Percentiles rank a stretch among this genome's conserved stretches.
Conservation (phyloP, 164 flowering plant species). For the Hamamelis virginiana region DNA sequence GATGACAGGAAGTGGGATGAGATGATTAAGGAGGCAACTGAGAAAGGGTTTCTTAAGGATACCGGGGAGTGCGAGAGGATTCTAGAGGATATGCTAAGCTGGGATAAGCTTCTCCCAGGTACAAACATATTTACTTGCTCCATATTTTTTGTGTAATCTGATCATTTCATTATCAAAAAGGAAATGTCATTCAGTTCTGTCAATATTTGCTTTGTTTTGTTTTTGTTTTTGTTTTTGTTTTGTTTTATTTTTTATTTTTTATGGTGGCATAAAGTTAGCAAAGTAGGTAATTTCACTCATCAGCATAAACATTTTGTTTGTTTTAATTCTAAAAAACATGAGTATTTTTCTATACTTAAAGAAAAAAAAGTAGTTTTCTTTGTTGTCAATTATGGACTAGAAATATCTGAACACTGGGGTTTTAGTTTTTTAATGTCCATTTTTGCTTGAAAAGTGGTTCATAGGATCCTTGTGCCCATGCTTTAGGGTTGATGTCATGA, state of each 20-base stretch:
- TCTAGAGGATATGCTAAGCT: slow-evolving; percentile 81
- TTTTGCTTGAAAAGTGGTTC: not conserved
- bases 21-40: slow-evolving; percentile 62
- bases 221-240: too few species aligned
- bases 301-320: not conserved
- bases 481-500: not conserved
- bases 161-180: not conserved
- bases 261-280: too few species aligned
- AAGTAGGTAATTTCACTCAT: too few species aligned
- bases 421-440: not conserved
- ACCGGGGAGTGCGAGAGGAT: slow-evolving; percentile 71
- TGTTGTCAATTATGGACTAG: not conserved
- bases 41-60: slow-evolving; percentile 62
- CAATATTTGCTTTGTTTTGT: too few species aligned
- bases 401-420: not conserved
- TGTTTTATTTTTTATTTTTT: too few species aligned
- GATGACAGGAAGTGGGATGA: slow-evolving; percentile 76
- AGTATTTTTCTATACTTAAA: not conserved
- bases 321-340: not conserved
- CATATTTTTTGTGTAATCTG: not conserved
- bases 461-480: not conserved
- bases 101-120: slow-evolving; percentile 99
- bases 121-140: slow-evolving; percentile 4
- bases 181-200: too few species aligned
- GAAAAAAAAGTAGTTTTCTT: not conserved